Conservation (phyloP, 164 flowering plant genomes). For the Echeveria elegans region DNA sequence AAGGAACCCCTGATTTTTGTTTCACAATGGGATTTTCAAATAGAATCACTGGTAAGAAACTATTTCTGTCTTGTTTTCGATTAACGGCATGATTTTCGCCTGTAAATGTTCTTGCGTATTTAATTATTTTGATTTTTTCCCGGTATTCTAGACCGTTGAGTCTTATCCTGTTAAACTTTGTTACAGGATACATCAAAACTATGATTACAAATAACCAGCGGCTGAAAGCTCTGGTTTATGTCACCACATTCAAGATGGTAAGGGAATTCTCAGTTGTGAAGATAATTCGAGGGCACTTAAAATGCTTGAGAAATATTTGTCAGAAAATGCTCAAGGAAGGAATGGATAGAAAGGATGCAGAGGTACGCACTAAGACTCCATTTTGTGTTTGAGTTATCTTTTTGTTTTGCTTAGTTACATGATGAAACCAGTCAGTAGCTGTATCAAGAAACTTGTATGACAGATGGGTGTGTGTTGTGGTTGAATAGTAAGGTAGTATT, state of each 20-base stretch:
- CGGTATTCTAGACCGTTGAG: neutral
- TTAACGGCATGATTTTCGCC: neutral
- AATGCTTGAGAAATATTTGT: neutral
- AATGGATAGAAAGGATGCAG: neutral
- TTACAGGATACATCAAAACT: slow-evolving; percentile 2
- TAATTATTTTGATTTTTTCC: too few species aligned
- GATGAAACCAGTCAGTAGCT: neutral
- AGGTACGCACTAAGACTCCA: neutral
- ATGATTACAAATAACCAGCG: neutral
- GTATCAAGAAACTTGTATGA: neutral
- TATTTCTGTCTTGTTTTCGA: neutral
- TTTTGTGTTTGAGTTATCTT: neutral
- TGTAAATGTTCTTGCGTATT: neutral
- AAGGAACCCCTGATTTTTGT: neutral
- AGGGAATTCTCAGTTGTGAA: neutral
- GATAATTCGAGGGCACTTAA: neutral
- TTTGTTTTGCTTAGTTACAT: neutral
- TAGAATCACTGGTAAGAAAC: neutral
- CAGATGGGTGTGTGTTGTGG: neutral
- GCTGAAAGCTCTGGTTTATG: neutral
- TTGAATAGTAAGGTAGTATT: neutral
- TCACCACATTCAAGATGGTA: neutral
- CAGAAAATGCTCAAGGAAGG: neutral
- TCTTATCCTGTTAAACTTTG: neutral
- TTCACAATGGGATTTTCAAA: neutral